Conservation (phyloP, 257 asterid species). For the Nicotiana tabacum region DNA sequence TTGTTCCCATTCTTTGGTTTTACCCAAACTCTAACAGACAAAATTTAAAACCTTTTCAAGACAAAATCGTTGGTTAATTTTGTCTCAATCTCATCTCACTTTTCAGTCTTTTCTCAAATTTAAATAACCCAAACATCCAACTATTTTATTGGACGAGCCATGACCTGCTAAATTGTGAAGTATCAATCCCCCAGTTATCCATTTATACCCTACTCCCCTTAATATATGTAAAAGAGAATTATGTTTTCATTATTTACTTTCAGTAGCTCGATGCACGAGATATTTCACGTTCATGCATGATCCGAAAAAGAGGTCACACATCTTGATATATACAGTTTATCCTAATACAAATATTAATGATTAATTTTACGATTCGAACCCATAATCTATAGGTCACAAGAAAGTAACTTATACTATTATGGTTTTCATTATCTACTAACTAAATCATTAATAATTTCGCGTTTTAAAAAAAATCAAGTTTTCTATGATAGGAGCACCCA, state of each 20-base stretch:
- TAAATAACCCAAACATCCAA: background rate
- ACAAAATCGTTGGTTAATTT: constrained; percentile 6
- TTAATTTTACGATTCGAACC: too few relatives aligned
- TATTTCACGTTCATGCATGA: too few relatives aligned
- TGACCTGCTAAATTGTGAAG: background rate
- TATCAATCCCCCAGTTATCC: background rate
- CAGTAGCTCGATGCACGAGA: too few relatives aligned
- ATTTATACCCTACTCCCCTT: background rate
- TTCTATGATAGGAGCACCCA: background rate
- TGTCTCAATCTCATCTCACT: constrained; percentile 6
- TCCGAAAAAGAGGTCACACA: too few relatives aligned
- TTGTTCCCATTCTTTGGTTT: constrained; percentile 17
- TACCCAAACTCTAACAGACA: constrained; percentile 31
- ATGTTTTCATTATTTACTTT: too few relatives aligned
- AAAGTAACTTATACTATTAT: too few relatives aligned
- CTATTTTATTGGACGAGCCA: background rate
- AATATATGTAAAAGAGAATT: too few relatives aligned
- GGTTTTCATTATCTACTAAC: background rate
- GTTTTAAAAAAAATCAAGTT: too few relatives aligned
- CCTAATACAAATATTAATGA: too few relatives aligned
- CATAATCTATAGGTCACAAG: too few relatives aligned
- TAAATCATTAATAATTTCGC: background rate
- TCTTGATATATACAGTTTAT: too few relatives aligned
- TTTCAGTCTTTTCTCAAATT: background rate
- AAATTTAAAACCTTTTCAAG: constrained; percentile 7